phyloP scores from a whole-genome alignment of 768 basidiomycete genomes.

The Suillus decipiens region DNA sequence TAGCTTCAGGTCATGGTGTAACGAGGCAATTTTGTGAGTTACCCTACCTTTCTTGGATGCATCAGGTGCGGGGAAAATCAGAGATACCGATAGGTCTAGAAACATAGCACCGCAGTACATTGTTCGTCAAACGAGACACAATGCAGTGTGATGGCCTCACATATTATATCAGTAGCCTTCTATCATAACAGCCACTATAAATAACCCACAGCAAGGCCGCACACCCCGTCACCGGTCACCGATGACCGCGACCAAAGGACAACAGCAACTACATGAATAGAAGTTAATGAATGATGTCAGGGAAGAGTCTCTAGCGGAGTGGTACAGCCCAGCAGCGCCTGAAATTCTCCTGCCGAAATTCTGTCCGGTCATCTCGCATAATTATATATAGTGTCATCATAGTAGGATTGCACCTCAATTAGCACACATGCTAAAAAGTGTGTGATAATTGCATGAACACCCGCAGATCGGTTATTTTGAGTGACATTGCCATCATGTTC shows the following conservation, averaged over 20 bases:
- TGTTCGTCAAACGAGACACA: not conserved
- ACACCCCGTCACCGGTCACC: not conserved
- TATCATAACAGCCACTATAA: not conserved
- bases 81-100: not conserved
- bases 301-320: not conserved
- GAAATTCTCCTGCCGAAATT: not conserved
- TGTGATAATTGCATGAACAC: not conserved
- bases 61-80: constrained; percentile 1
- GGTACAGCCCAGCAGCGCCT: constrained; percentile 1
- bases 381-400: not conserved
- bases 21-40: not conserved
- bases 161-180: not conserved
- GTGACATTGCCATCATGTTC: not conserved
- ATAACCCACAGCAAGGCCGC: constrained; percentile 5
- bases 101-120: not conserved
- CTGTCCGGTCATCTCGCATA: not conserved
- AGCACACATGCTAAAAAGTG: not conserved
- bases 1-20: not conserved
- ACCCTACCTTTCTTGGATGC: not conserved
- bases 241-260: not conserved
- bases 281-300: too few relatives aligned
- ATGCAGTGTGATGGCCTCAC: not conserved
- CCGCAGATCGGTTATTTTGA: not conserved
- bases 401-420: not conserved
- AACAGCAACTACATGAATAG: not conserved